Conservation (phyloP, 208 protist species). For the Entamoeba invadens region DNA sequence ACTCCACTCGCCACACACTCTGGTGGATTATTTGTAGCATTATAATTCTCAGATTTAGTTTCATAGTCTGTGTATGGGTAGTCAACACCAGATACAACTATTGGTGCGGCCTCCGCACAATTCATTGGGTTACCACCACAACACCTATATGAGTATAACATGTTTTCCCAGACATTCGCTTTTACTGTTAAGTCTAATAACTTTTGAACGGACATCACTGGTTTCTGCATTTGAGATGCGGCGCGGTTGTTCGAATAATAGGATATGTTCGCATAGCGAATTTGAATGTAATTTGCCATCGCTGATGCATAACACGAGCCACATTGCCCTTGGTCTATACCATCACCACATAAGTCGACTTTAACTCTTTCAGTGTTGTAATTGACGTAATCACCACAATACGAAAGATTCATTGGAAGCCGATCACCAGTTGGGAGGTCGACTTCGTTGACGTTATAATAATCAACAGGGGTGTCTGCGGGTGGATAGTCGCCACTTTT, state of each 20-base stretch:
- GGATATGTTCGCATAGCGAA: background rate
- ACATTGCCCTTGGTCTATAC: background rate
- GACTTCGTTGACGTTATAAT: too few species aligned
- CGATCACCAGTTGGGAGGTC: background rate
- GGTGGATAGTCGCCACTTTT: too few species aligned
- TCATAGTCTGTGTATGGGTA: background rate
- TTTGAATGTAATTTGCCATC: background rate
- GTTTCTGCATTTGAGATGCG: too few species aligned
- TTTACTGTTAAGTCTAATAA: background rate
- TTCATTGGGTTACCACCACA: background rate
- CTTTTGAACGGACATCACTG: background rate
- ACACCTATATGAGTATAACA: background rate
- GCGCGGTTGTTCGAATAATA: too few species aligned
- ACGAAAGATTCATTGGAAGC: background rate
- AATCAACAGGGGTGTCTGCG: too few species aligned
- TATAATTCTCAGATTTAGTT: too few species aligned
- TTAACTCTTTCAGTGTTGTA: background rate
- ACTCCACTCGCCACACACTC: background rate
- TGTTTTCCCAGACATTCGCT: too few species aligned
- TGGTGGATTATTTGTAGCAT: background rate
- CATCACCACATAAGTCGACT: background rate
- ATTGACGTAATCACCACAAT: background rate
- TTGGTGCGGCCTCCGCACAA: background rate
- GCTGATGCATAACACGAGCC: background rate
- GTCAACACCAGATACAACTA: background rate